Base-by-base conservation (phyloP, 2,329 filamentous ascomycete species). In the Arthroderma uncinatum region DNA sequence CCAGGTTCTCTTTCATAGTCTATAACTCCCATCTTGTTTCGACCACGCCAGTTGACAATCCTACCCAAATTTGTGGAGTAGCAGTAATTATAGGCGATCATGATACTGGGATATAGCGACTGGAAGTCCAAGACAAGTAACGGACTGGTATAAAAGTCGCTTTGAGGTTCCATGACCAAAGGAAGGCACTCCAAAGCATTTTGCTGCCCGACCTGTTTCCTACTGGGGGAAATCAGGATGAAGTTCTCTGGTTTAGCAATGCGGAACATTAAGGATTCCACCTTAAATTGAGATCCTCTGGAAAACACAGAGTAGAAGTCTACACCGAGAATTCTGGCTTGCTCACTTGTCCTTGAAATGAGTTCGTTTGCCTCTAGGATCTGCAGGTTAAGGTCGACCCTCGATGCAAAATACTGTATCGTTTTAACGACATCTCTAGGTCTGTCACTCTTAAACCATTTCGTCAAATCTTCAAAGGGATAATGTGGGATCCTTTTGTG, bases 11-110 rank as follows among this genome's bases (percentile, higher is more conserved):
- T 82, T 61, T 85, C 79, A 71, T 94, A 97, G 60, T 95, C 86
- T 28, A 84, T 83, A 68, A 97, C 95, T 0, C 93, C 93, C 86
- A 98, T 89, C 73, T 97, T 95, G 74, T 89, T 91, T 30, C 81
- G 83, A 1, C 90, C 91, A n/a, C 89, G 83, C 92, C 92, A 96
- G 64, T 84, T 82, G 28, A 84, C 82, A 39, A 95, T 84, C 30
- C 93, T 83, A 0, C 93, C 93, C 0, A 97, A 78, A 64, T 91
- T 98, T 0, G 93, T 98, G 0, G 93, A 97, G 68, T 98, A 98
- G 74, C 93, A 98, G 68, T 96, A 93, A 66, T 98, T 98, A 75
- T 98, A 97, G 0, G 93, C 93, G 67, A 98, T 97, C 90, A 98
- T 96, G 59, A 97, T 85, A 70, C 91, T 96, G 0, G 93, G 93